Percentiles rank a stretch among this genome's conserved stretches.
Evolutionary conservation across 116 monocot species (phyloP).

Genomic region (Phalaenopsis hybrid): DNA sequence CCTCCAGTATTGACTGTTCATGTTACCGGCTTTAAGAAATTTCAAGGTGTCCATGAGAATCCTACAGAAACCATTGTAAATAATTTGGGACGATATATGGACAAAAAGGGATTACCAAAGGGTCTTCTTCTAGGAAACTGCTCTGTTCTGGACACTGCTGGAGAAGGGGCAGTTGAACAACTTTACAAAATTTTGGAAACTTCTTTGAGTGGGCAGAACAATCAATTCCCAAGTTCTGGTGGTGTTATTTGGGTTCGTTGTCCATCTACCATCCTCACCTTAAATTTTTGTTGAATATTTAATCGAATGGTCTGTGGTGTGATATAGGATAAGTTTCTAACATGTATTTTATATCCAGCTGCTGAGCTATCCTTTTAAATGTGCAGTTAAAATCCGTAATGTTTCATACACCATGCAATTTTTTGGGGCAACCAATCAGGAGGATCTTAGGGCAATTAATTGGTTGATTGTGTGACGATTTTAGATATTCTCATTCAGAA

Average conservation of each 20-base stretch:
- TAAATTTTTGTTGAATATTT: background rate
- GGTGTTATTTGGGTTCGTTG: conserved; percentile 58
- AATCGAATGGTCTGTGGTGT: background rate
- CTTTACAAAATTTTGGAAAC: conserved; percentile 54
- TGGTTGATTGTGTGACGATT: background rate
- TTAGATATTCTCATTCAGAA: background rate
- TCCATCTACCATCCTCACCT: background rate
- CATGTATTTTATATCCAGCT: background rate
- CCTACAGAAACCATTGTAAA: conserved; percentile 82
- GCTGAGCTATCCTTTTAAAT: background rate
- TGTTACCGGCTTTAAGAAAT: conserved; percentile 89
- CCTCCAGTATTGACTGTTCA: conserved; percentile 63
- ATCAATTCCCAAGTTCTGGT: conserved; percentile 26
- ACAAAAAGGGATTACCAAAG: conserved; percentile 62
- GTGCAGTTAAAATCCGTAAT: background rate
- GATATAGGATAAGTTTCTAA: background rate
- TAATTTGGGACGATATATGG: conserved; percentile 59
- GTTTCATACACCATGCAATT: background rate
- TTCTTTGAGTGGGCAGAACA: conserved; percentile 20
- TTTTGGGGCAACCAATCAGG: background rate
- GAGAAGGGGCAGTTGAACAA: conserved; percentile 53
- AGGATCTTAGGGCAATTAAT: background rate
- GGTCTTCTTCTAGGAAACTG: conserved; percentile 79
- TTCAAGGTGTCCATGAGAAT: conserved; percentile 78
- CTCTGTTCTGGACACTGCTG: conserved; percentile 80